These are phyloP conservation scores for Cymbopogon flexuosus DNA, from an alignment of 202 grass and related monocot genomes.

Conservation along the genomic window DNA sequence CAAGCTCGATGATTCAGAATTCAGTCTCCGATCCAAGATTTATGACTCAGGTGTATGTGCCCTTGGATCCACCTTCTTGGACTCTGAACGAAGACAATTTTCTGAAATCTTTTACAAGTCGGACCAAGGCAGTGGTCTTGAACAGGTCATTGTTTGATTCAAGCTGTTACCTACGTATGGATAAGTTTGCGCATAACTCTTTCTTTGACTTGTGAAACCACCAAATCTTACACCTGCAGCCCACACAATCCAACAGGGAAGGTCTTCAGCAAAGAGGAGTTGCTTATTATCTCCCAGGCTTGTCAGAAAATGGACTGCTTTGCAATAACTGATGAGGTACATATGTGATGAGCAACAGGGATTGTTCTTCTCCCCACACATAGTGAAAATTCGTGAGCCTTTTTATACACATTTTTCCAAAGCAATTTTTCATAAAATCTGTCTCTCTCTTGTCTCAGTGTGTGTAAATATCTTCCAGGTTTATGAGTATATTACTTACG, in stretches of 20 bases:
- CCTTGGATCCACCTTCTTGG: slow-evolving; percentile 49
- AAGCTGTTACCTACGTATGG: neutral
- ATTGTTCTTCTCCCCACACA: neutral
- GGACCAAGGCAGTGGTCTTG: slow-evolving; percentile 79
- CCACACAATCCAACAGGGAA: slow-evolving; percentile 96
- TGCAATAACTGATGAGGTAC: slow-evolving; percentile 95
- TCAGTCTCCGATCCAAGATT: too few species aligned
- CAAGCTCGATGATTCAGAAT: too few species aligned
- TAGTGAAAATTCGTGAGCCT: neutral
- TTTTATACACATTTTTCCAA: neutral
- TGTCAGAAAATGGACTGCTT: slow-evolving; percentile 75
- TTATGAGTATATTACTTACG: slow-evolving; percentile 90
- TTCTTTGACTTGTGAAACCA: neutral
- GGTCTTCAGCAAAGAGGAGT: slow-evolving; percentile 68
- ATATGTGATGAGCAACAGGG: neutral
- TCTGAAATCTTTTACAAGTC: slow-evolving; percentile 60
- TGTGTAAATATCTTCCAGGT: slow-evolving; percentile 52
- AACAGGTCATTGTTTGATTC: slow-evolving; percentile 50
- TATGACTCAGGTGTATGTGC: too few species aligned
- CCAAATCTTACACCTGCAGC: slow-evolving; percentile 45
- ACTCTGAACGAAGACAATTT: slow-evolving; percentile 53
- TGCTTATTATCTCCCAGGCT: slow-evolving; percentile 61
- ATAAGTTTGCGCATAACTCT: neutral
- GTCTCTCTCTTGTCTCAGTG: neutral
- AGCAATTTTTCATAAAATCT: slow-evolving; percentile 1